phyloP scores from a whole-genome alignment of 768 basidiomycete genomes.

The Jaapia argillacea region DNA sequence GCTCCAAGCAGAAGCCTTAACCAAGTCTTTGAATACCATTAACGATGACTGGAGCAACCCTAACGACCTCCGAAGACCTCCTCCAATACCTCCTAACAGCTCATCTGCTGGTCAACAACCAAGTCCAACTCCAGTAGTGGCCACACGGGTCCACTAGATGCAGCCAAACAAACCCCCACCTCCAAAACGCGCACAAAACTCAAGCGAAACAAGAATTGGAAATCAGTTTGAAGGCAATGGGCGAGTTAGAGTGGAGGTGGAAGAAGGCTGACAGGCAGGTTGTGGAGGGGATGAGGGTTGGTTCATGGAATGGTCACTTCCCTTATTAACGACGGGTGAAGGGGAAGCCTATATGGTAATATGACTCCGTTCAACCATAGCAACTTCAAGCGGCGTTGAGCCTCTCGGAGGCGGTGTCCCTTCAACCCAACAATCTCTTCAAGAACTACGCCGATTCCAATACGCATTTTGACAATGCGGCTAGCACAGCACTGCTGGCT shows the following conservation, averaged over 20 bases:
- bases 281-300: conserved; percentile 57
- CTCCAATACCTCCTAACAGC: conserved; percentile 90
- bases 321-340: no score
- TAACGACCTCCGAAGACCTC: conserved; percentile 83
- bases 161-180: conserved; percentile 65
- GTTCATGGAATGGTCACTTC: conserved; percentile 36
- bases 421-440: conserved; percentile 44
- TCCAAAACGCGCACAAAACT: conserved; percentile 77
- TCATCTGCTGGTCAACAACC: conserved; percentile 49
- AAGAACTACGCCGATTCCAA: conserved; percentile 65
- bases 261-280: conserved; percentile 83
- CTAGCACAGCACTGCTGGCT: conserved; percentile 69
- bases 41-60: conserved; percentile 55
- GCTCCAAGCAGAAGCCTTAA: conserved; percentile 43
- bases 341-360: no score
- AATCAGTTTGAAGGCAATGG: conserved; percentile 73
- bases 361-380: no score
- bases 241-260: conserved; percentile 64
- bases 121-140: conserved; percentile 86
- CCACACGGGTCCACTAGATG: conserved; percentile 92
- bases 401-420: no score
- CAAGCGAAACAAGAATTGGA: conserved; percentile 67
- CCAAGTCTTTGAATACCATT: conserved; percentile 43
- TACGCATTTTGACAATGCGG: conserved; percentile 67
- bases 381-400: no score